These are phyloP conservation scores for Dicorynia guianensis DNA, from an alignment of 306 rosid genomes.

Conservation along the genomic window DNA sequence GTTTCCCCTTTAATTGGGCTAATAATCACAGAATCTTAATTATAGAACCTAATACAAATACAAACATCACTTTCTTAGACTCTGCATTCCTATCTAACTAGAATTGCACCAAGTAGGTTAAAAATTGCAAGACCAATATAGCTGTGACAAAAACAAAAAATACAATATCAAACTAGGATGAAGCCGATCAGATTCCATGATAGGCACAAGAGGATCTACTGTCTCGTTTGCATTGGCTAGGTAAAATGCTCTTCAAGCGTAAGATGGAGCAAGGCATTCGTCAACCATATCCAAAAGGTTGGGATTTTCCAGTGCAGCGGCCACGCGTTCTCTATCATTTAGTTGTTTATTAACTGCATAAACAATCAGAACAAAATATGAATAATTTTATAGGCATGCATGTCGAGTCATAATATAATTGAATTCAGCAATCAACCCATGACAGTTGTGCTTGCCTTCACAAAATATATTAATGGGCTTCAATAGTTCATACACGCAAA, in stretches of 20 bases:
- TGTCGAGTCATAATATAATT: constrained; percentile 9
- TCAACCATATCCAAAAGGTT: constrained; percentile 89
- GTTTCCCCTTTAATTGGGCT: constrained; percentile 9
- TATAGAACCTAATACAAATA: neutral
- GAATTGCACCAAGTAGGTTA: neutral
- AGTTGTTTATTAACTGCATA: constrained; percentile 90
- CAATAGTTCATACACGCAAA: neutral
- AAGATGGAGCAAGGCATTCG: constrained; percentile 91
- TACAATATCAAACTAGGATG: constrained; percentile 28
- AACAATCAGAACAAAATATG: constrained; percentile 1
- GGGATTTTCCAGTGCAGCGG: constrained; percentile 96
- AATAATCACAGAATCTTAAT: constrained; percentile 21
- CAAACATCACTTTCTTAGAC: constrained; percentile 21
- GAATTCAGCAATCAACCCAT: constrained; percentile 6
- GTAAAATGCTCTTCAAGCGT: constrained; percentile 45
- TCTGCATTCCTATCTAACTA: constrained; percentile 19
- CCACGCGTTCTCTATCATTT: constrained; percentile 93
- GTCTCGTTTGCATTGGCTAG: constrained; percentile 20
- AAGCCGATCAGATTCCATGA: constrained; percentile 14
- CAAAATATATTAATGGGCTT: neutral
- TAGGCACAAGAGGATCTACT: constrained; percentile 14
- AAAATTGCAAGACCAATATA: constrained; percentile 35
- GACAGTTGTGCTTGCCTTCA: constrained; percentile 10
- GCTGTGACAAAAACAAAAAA: neutral
- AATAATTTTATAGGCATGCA: neutral